Conservation (phyloP, 257 asterid genomes). For the Primulina eburnea region DNA sequence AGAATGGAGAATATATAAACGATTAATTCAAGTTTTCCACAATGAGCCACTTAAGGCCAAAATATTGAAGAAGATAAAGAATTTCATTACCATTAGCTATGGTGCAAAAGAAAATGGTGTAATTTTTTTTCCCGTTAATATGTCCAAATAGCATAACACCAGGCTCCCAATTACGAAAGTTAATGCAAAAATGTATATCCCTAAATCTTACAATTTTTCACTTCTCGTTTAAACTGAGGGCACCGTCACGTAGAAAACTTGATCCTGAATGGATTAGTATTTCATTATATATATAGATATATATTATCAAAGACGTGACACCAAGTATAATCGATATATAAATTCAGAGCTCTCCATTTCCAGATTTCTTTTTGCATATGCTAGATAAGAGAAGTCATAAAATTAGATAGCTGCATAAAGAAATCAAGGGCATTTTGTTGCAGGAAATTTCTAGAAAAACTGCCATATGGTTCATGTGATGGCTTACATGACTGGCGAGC, state of each 20-base stretch:
- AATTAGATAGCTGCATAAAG: background rate
- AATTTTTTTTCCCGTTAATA: background rate
- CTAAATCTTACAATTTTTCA: background rate
- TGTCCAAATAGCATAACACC: background rate
- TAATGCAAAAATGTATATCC: too few species aligned
- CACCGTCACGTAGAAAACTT: too few species aligned
- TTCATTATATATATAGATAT: too few species aligned
- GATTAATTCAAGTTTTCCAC: background rate
- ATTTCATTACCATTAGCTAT: background rate
- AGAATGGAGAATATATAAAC: slow-evolving; percentile 4
- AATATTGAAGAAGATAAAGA: background rate
- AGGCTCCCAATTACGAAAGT: background rate
- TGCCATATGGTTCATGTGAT: slow-evolving; percentile 15
- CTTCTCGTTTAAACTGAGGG: too few species aligned
- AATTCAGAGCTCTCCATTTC: background rate
- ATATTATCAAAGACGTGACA: too few species aligned
- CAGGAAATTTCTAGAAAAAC: background rate
- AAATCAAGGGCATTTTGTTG: background rate
- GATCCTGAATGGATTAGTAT: too few species aligned
- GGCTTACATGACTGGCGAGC: slow-evolving; percentile 99
- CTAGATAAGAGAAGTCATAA: background rate
- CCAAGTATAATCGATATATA: too few species aligned
- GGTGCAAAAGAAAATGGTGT: background rate
- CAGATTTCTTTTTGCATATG: background rate
- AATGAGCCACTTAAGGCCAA: slow-evolving; percentile 4